Conservation (phyloP, 257 asterid species). For the Capsicum chinense region DNA sequence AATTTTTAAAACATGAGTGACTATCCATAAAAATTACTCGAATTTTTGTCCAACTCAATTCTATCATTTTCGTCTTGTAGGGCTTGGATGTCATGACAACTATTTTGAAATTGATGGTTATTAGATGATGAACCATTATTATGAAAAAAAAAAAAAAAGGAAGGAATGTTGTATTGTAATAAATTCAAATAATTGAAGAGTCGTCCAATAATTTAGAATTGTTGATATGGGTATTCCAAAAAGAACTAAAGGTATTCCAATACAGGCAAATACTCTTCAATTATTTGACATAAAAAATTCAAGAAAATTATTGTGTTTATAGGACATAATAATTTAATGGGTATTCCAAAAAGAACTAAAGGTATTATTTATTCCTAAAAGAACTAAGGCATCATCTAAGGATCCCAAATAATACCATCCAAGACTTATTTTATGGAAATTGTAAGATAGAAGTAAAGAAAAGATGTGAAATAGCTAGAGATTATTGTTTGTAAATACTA, state of each 20-base stretch:
- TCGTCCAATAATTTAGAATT: not conserved
- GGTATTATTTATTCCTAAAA: too few species aligned
- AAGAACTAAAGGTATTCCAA: too few species aligned
- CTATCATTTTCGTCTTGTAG: not conserved
- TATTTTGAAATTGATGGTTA: not conserved
- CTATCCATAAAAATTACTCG: not conserved
- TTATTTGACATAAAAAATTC: too few species aligned
- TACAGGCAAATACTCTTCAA: too few species aligned
- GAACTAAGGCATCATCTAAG: too few species aligned
- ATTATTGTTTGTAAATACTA: too few species aligned
- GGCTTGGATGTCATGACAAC: constrained; percentile 8
- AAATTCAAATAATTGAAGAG: not conserved
- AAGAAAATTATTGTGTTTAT: too few species aligned
- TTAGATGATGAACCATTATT: not conserved
- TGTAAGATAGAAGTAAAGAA: too few species aligned
- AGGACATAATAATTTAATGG: too few species aligned
- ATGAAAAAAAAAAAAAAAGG: not conserved
- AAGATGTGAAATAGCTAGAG: too few species aligned
- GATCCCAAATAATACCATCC: not conserved
- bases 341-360: too few species aligned
- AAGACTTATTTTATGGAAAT: not conserved
- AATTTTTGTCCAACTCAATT: constrained; percentile 2
- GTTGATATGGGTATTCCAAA: not conserved
- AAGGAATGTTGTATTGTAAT: not conserved
- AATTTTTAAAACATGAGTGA: too few species aligned